A percentile compares a stretch with the other conserved stretches of the same genome.
Conservation (phyloP, 306 rosid species). For the Lotus japonicus region DNA sequence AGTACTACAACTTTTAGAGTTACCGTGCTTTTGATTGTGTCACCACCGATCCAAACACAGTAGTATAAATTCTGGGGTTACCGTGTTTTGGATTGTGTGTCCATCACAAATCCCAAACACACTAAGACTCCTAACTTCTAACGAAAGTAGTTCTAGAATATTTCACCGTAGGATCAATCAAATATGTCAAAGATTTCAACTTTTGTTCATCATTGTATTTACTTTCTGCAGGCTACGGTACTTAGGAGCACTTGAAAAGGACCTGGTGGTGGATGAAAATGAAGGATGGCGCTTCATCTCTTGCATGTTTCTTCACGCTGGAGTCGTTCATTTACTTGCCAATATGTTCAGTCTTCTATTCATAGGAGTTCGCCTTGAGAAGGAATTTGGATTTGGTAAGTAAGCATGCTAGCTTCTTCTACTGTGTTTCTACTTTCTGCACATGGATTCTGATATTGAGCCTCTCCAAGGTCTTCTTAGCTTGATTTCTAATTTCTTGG, state of each 20-base stretch:
- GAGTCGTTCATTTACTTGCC: conserved; percentile 65
- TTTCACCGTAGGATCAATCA: no score
- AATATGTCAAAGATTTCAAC: no score
- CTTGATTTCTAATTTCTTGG: neutral
- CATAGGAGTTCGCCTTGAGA: conserved; percentile 74
- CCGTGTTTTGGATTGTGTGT: no score
- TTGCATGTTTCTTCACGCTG: conserved; percentile 96
- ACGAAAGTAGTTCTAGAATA: no score
- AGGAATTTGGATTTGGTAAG: conserved; percentile 85
- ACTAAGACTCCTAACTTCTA: no score
- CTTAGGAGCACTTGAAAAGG: conserved; percentile 60
- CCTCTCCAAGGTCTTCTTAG: neutral
- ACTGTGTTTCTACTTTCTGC: neutral
- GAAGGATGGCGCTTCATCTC: conserved; percentile 73
- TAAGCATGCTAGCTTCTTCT: neutral
- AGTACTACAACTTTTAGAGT: no score
- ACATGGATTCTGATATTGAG: neutral
- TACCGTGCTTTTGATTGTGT: no score
- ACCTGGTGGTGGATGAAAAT: conserved; percentile 33
- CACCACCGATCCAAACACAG: no score
- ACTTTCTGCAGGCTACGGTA: conserved; percentile 41
- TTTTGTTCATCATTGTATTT: no score
- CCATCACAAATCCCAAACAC: no score
- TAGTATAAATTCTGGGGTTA: no score
- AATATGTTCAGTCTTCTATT: conserved; percentile 82